A percentile compares a stretch with the other conserved stretches of the same genome.
phyloP scores from a whole-genome alignment of 2,329 filamentous ascomycete genomes.

The Thyridium curvatum region DNA sequence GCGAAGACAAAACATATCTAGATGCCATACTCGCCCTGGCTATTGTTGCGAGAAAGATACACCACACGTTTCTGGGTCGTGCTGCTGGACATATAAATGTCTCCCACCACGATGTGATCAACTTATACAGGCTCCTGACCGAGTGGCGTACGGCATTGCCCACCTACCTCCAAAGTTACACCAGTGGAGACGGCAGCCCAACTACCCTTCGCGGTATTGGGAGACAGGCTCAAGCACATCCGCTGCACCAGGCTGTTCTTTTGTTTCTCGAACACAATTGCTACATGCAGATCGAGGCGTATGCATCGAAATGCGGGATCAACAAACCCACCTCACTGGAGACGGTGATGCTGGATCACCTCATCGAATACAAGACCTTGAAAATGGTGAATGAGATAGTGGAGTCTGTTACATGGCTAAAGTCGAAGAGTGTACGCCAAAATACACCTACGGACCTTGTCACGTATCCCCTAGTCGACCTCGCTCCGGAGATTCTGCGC shows the following conservation, averaged over 20 bases:
- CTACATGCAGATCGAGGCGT: slow-evolving; percentile 12
- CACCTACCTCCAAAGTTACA: too few relatives aligned
- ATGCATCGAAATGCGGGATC: slow-evolving; percentile 10
- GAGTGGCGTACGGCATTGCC: too few relatives aligned
- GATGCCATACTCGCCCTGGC: slow-evolving; percentile 13
- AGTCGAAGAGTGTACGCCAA: too few relatives aligned
- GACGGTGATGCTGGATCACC: slow-evolving; percentile 1
- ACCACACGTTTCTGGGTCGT: slow-evolving; percentile 5
- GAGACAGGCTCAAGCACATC: too few relatives aligned
- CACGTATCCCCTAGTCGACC: slow-evolving; percentile 7
- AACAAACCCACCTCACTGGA: slow-evolving; percentile 3
- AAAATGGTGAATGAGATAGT: slow-evolving; percentile 6
- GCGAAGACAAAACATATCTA: slow-evolving; percentile 9
- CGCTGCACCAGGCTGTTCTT: slow-evolving; percentile 10
- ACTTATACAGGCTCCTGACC: slow-evolving; percentile 3
- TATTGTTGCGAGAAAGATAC: slow-evolving; percentile 9
- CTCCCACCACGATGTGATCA: slow-evolving; percentile 2
- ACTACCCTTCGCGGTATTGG: slow-evolving; percentile 3
- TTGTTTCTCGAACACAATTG: slow-evolving; percentile 11
- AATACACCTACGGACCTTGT: too few relatives aligned
- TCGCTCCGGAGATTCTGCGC: slow-evolving; percentile 9
- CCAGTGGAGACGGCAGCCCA: too few relatives aligned
- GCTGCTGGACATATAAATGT: slow-evolving; percentile 7
- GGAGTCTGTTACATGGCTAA: slow-evolving; percentile 5
- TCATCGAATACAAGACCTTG: slow-evolving; percentile 10